Evolutionary conservation across 1,139 yeast species (phyloP).

Genomic region (Meyerozyma athensensis): DNA sequence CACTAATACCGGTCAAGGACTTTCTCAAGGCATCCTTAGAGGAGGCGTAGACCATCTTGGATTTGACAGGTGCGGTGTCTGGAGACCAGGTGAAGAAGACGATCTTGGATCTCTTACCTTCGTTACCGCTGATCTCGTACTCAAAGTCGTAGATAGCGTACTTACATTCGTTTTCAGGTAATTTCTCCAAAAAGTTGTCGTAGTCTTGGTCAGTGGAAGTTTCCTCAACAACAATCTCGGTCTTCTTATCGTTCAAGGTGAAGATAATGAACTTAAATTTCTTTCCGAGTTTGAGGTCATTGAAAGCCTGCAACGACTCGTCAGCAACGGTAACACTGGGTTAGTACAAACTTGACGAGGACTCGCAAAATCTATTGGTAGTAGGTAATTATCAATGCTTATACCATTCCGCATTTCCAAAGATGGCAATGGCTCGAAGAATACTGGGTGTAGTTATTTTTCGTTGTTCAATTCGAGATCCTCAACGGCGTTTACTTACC

Average conservation of each 20-base stretch:
- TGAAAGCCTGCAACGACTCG: conserved; percentile 89
- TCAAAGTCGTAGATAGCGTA: conserved; percentile 97
- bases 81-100: conserved; percentile 97
- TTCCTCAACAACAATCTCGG: conserved; percentile 85
- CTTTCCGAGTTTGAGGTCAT: conserved; percentile 93
- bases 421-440: too few species aligned
- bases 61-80: conserved; percentile 89
- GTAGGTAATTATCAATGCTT: too few species aligned
- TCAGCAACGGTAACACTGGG: conserved; percentile 89
- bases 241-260: conserved; percentile 76
- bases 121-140: conserved; percentile 83
- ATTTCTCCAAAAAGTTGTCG: conserved; percentile 76
- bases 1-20: conserved; percentile 88
- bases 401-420: too few species aligned
- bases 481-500: conserved; percentile 53
- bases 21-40: conserved; percentile 97
- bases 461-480: conserved; percentile 2
- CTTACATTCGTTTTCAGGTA: conserved; percentile 95
- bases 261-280: conserved; percentile 79
- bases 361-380: background rate
- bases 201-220: conserved; percentile 72
- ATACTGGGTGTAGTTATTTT: background rate
- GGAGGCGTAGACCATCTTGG: conserved; percentile 97
- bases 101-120: conserved; percentile 94
- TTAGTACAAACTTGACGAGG: conserved; percentile 18